Conservation (phyloP, 2,329 filamentous ascomycete species). For the Xylaria sp. region DNA sequence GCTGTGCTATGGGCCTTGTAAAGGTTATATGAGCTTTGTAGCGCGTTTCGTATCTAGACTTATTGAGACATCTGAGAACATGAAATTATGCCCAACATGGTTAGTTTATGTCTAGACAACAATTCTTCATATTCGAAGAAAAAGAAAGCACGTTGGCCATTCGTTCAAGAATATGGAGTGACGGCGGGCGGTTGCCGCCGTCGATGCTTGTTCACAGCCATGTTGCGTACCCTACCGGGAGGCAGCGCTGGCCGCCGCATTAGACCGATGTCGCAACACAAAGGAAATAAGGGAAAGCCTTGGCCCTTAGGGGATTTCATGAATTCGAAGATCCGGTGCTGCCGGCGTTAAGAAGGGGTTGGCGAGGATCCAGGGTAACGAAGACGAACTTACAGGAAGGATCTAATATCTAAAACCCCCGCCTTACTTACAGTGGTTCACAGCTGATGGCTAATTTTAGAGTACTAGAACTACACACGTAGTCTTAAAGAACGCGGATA, state of each 20-base stretch:
- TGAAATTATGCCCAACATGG: too few relatives aligned
- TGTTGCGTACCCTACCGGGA: background rate
- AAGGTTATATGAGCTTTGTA: too few relatives aligned
- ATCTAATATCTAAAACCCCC: too few relatives aligned
- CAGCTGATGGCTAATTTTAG: background rate
- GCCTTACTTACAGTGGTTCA: background rate
- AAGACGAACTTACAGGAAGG: background rate
- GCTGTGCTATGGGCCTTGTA: too few relatives aligned
- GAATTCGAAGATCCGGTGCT: too few relatives aligned
- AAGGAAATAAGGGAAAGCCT: background rate
- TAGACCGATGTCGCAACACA: background rate
- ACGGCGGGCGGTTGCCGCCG: conserved; percentile 28
- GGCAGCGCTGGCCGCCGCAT: background rate
- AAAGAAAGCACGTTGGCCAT: conserved; percentile 7
- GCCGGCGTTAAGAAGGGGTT: background rate
- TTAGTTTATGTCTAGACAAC: too few relatives aligned
- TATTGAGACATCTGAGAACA: too few relatives aligned
- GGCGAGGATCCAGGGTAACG: background rate
- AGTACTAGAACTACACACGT: background rate
- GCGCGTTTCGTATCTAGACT: too few relatives aligned
- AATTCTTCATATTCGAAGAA: too few relatives aligned
- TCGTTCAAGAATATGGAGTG: conserved; percentile 1
- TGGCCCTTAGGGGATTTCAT: background rate
- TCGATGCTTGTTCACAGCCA: background rate
- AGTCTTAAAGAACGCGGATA: background rate